Evolutionary conservation across 352 stramenopile genomes (phyloP).

Genomic region (Pythium vanterpoolii): DNA sequence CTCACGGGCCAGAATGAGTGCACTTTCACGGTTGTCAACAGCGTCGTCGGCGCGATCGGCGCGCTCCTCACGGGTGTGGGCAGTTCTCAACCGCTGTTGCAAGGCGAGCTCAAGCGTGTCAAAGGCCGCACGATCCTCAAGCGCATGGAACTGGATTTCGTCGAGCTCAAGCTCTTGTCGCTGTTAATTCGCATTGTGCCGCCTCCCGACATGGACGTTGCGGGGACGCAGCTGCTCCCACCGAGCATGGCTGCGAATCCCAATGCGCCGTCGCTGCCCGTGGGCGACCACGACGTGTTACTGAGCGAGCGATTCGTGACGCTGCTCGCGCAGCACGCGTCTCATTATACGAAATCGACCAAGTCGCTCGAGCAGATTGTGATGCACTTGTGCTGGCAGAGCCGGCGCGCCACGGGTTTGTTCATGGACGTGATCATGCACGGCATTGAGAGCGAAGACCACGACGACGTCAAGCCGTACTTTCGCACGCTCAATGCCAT

Average conservation of each 20-base stretch:
- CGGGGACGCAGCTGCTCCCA: conserved; percentile 27
- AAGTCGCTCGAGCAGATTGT: conserved; percentile 79
- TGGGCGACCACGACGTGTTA: conserved; percentile 56
- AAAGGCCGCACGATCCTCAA: conserved; percentile 75
- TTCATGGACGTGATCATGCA: conserved; percentile 68
- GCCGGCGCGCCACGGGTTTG: conserved; percentile 42
- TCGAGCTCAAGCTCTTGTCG: conserved; percentile 70
- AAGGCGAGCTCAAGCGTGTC: conserved; percentile 61
- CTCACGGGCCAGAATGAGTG: conserved; percentile 79
- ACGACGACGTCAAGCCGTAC: conserved; percentile 86
- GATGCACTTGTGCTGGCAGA: conserved; percentile 78
- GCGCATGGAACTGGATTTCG: conserved; percentile 69
- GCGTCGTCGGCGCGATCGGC: conserved; percentile 74
- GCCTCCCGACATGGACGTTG: conserved; percentile 68
- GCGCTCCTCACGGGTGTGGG: conserved; percentile 58
- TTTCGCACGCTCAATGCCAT: conserved; percentile 84
- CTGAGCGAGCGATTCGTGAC: conserved; percentile 75
- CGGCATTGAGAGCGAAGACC: conserved; percentile 76
- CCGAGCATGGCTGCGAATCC: conserved; percentile 68
- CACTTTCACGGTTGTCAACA: conserved; percentile 79
- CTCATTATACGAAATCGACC: conserved; percentile 75
- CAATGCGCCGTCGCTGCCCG: conserved; percentile 50
- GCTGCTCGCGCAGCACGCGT: conserved; percentile 68
- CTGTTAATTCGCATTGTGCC: conserved; percentile 67
- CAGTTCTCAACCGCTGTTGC: conserved; percentile 55